Base-by-base conservation (phyloP, 176 grass and related monocot genomes). In the Calamus simplicifolius region DNA sequence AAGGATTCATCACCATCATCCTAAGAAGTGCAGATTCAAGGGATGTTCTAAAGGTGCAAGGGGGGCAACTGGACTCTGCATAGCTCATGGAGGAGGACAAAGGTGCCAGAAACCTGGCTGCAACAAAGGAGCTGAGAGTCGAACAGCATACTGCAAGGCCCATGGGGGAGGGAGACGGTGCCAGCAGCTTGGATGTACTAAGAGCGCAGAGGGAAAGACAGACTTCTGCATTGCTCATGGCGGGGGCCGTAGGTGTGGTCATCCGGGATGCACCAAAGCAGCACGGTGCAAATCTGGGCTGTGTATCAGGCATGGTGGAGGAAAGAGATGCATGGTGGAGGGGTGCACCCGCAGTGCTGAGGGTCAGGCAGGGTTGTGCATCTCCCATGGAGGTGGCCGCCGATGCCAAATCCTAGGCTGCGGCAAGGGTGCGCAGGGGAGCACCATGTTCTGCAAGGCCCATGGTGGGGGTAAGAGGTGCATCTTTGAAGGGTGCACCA, bases 381-480 rank as follows among this genome's bases (percentile, higher is more conserved):
- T 95, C 76, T 81, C 85, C 5, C 90, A 89, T 54, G 90, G 90
- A 18, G 90, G 90, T 0, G 90, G 90, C 53, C 86, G 82, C n/a
- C 75, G 90, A 16, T 95, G 90, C 21, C 90, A 89, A 70, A 31
- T 70, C 26, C 72, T 70, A 1, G 75, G 85, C 60, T 95, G 85
- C 18, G 0, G 27, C 13, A 95, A 95, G 27, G 90, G 85, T 18
- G 90, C 85, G 1, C 85, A 95, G 72, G 90, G 90, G 54, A 83
- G 90, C 61, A 89, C 90, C 70, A 77, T 86, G 55, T 89, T 70
- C 59, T 95, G 90, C 59, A 95, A 89, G 77, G 84, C 85, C 29
- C 90, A 89, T 18, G 90, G 90, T 52, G 90, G 90, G 18, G 90
- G 90, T 43, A 95, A 86, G 51, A 74, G 90, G 52, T 95, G 90